phyloP scores from a whole-genome alignment of 1,284 basidiomycete genomes.

The Violaceomyces palustris region DNA sequence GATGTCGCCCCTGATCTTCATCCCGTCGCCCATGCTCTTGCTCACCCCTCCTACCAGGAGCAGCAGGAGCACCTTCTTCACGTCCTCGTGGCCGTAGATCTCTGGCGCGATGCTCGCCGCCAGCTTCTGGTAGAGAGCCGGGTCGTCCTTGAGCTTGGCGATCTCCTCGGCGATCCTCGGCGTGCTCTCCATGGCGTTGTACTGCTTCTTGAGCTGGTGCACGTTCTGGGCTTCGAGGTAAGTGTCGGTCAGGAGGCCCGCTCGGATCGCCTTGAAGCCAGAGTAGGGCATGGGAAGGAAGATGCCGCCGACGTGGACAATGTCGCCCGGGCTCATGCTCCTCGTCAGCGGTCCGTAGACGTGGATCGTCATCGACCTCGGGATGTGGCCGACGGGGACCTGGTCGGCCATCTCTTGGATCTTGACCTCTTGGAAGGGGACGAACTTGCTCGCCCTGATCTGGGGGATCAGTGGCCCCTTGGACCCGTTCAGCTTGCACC shows the following conservation, averaged over 20 bases:
- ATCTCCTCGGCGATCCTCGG: conserved; percentile 74
- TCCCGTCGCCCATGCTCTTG: conserved; percentile 89
- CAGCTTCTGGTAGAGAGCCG: conserved; percentile 73
- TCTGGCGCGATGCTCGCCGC: conserved; percentile 82
- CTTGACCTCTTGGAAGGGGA: conserved; percentile 96
- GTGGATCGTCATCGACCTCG: conserved; percentile 94
- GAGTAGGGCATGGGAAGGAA: conserved; percentile 86
- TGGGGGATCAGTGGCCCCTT: conserved; percentile 94
- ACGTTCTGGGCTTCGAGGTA: conserved; percentile 90
- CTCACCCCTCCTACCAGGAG: conserved; percentile 92
- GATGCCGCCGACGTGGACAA: conserved; percentile 83
- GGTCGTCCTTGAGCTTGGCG: conserved; percentile 67
- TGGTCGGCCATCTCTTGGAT: conserved; percentile 99
- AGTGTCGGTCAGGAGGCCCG: conserved; percentile 92
- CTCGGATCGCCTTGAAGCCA: conserved; percentile 80
- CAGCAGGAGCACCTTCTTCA: conserved; percentile 93
- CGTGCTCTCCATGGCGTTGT: conserved; percentile 86
- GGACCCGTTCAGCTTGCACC: conserved; percentile 82
- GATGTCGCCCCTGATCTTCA: conserved; percentile 97
- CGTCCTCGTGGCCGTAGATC: conserved; percentile 95
- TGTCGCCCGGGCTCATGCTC: conserved; percentile 88
- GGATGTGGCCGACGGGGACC: conserved; percentile 98
- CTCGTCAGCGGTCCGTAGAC: conserved; percentile 85
- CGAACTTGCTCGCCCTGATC: conserved; percentile 92
- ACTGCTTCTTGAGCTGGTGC: conserved; percentile 94